phyloP scores from a whole-genome alignment of 106 monocot genomes.

The Phalaenopsis aphrodite region DNA sequence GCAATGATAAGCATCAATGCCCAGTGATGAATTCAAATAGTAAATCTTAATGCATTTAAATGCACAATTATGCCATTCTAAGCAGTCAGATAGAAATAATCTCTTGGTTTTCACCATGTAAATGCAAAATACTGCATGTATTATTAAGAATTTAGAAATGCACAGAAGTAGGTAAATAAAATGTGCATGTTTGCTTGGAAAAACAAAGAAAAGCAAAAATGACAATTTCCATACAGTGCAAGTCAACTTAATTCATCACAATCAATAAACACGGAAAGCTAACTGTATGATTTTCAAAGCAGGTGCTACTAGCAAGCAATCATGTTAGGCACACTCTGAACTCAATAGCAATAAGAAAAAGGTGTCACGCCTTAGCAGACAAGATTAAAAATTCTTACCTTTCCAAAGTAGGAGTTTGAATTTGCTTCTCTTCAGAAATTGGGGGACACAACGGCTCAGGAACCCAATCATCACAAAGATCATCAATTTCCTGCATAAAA shows the following conservation, averaged over 20 bases:
- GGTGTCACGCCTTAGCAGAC: neutral
- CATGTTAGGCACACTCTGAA: neutral
- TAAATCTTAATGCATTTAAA: neutral
- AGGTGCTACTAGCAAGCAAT: neutral
- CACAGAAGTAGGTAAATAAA: neutral
- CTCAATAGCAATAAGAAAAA: neutral
- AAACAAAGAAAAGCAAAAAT: neutral
- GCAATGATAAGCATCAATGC: neutral
- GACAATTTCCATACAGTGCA: neutral
- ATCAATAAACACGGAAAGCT: no score
- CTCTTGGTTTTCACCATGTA: neutral
- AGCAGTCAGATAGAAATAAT: neutral
- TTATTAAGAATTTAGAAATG: neutral
- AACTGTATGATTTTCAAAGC: neutral
- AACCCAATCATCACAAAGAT: slow-evolving; percentile 83
- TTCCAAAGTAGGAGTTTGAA: slow-evolving; percentile 45
- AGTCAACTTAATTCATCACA: no score
- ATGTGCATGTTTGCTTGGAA: neutral
- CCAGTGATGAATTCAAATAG: neutral
- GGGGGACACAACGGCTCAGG: slow-evolving; percentile 78
- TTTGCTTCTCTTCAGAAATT: slow-evolving; percentile 53
- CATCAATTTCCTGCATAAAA: slow-evolving; percentile 63
- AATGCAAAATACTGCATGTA: neutral
- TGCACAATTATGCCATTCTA: neutral
- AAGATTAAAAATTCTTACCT: slow-evolving; percentile 28